Evolutionary conservation across 139 green algal species (phyloP), one percentile per base, ranked within the genome.

Genomic region (Micromonas pusilla): DNA sequence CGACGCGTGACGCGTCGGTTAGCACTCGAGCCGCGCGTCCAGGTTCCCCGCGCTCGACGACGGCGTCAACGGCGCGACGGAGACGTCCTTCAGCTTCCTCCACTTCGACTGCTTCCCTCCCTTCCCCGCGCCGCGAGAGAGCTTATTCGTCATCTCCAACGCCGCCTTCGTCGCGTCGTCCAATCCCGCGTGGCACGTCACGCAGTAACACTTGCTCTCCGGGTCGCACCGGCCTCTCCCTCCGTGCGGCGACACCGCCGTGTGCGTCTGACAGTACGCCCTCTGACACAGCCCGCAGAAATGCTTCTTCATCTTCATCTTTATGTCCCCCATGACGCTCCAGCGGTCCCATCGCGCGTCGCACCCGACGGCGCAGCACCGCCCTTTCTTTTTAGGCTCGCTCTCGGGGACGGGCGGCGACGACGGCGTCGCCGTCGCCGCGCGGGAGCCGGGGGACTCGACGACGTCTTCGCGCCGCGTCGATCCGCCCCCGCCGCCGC

Each of bases 181-280:
- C 64, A 89, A 82, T 45, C 78, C 67, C 0, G 73, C 25, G 65
- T 87, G 90, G 81, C 86, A 90, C 28, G 25, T 23, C 16, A 67
- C 36, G 80, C 88, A 92, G 13, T 88, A 78, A 74, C 88, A 92
- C 33, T 83, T 78, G 34, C 72, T 84, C 63, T 90, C 82, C n/a
- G 83, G 73, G 66, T 83, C 84, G 53, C 88, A 92, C 39, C 45
- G 80, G 36, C 85, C 86, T 2, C 74, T 79, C n/a, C 76, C 19
- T 5, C 88, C 86, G 72, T 92, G 88, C 1, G 88, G 77, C 3
- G 76, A 85, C 73, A 86, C 83, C 0, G 33, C 74, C 2, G 86
- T 90, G 79, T 91, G 88, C 28, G 76, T 65, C 1, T 81, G 63
- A 78, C 88, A 92, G 68, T 84, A 89, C 2, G 79, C 77, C 23